Evolutionary conservation across 2,329 filamentous ascomycete genomes (phyloP), one percentile per base, ranked within the genome.

Genomic region (Alternaria panax): DNA sequence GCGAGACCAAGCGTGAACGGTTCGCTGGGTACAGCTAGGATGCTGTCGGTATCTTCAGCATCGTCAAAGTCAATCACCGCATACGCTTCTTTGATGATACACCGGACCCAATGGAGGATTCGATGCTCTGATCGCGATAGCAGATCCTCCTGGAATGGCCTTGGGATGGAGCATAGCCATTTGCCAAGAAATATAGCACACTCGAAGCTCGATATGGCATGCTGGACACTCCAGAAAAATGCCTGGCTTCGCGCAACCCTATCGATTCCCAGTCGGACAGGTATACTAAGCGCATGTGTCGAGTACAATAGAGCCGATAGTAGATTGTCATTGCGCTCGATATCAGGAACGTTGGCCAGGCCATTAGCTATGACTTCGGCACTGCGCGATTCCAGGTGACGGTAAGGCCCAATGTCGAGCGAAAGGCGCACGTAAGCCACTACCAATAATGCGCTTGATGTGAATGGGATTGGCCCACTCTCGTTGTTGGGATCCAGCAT

Each of bases 151-250:
- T 55, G 60, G 16, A 67, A 57, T 12, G 60, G 69, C 14, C 51
- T 61, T 1, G 40, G 79, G 50, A 60, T 71, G 66, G 38, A 72
- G 58, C 43, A 83, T 4, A 75, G 73, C 81, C 82, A 84, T 60
- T 86, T 86, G 14, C 82, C 83, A 0, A 87, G 71, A 3, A 87
- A 72, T 0, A 87, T 80, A 0, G 83, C 84, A 20, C 84, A 86
- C 64, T 87, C 85, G 0, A 87, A 75, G 1, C 82, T 83, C 4
- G 83, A 85, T 0, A 87, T 75, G 0, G 84, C 84, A 52, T 87
- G 84, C n/a, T 85, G 79, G 2, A 85, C 84, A 5, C 83, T 85
- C 84, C 85, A 87, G 47, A 86, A 83, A 43, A 85, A 84, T 0
- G 84, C 83, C 51, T 86, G 84, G 16, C 83, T 87, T 16, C 82